phyloP scores from a whole-genome alignment of 2,329 filamentous ascomycete species.

The Colletotrichum theobromicola region DNA sequence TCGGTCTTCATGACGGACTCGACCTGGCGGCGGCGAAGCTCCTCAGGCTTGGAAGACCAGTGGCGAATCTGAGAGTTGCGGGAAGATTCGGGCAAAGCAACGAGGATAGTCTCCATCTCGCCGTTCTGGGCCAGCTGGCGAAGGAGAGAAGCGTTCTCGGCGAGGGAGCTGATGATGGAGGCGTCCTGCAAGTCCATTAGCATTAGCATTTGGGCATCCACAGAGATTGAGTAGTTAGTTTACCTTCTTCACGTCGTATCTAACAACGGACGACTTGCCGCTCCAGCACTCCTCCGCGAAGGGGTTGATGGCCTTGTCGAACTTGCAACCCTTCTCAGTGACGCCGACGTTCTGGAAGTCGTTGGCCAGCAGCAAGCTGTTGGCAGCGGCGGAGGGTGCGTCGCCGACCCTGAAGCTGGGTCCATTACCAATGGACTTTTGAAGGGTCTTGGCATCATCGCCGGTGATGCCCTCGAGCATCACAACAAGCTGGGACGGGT shows the following conservation, averaged over 20 bases:
- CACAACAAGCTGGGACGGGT: conserved; percentile 62
- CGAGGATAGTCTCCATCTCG: conserved; percentile 60
- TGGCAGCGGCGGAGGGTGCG: conserved; percentile 47
- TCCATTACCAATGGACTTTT: conserved; percentile 44
- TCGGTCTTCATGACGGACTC: conserved; percentile 49
- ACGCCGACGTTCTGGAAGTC: conserved; percentile 46
- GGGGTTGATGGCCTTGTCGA: conserved; percentile 46
- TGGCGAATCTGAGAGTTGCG: conserved; percentile 38
- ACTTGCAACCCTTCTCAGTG: conserved; percentile 39
- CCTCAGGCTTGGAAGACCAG: conserved; percentile 46
- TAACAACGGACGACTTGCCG: conserved; percentile 45
- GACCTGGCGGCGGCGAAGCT: conserved; percentile 53
- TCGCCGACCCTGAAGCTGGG: conserved; percentile 57
- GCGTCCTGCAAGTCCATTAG: conserved; percentile 22
- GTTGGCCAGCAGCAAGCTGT: conserved; percentile 45
- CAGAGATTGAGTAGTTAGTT: not conserved
- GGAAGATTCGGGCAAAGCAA: conserved; percentile 58
- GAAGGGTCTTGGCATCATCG: conserved; percentile 45
- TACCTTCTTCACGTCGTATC: conserved; percentile 52
- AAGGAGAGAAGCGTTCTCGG: conserved; percentile 50
- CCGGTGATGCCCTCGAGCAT: conserved; percentile 61
- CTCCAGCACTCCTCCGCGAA: conserved; percentile 51
- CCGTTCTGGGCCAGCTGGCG: conserved; percentile 49
- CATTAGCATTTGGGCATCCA: not conserved
- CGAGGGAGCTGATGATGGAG: conserved; percentile 47